These are phyloP conservation scores for Wallacemonas rigidus DNA, from an alignment of 208 protist species.

Conservation along the genomic window DNA sequence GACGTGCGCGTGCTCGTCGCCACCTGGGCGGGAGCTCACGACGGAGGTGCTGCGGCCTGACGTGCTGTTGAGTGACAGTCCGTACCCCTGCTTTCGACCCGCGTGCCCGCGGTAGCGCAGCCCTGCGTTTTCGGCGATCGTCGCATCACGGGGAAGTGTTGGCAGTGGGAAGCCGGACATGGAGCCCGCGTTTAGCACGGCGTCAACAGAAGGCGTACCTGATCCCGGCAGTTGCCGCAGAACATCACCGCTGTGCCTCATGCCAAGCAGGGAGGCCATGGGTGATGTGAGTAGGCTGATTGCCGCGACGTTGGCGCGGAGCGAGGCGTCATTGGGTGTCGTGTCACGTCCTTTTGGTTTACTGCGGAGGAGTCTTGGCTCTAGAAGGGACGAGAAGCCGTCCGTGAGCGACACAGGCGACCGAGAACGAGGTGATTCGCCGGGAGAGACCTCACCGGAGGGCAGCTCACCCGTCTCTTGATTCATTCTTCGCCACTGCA, in stretches of 20 bases:
- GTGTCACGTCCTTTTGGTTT: neutral
- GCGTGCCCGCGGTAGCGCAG: slow-evolving; percentile 6
- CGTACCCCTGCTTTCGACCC: neutral
- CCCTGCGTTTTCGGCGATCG: neutral
- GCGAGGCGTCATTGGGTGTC: neutral
- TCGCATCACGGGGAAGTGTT: neutral
- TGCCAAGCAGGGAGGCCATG: slow-evolving; percentile 10
- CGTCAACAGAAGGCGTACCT: neutral
- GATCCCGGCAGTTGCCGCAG: neutral
- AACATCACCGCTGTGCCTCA: slow-evolving; percentile 3
- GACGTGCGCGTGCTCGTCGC: too few species aligned
- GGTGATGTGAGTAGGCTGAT: slow-evolving; percentile 16
- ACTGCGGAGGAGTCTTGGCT: neutral
- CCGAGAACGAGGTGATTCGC: neutral
- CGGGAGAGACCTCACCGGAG: neutral
- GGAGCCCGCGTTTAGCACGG: neutral
- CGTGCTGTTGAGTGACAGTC: neutral
- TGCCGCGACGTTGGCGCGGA: slow-evolving; percentile 1
- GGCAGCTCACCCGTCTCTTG: neutral
- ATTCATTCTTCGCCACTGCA: too few species aligned
- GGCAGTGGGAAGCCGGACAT: neutral
- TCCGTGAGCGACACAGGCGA: neutral
- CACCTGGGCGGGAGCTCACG: neutral
- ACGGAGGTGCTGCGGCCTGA: neutral
- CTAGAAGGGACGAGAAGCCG: slow-evolving; percentile 1